Percentiles rank a stretch among this genome's conserved stretches.
These are phyloP conservation scores for Phytophthora tentaculata DNA, from an alignment of 352 stramenopile species.

Conservation along the genomic window DNA sequence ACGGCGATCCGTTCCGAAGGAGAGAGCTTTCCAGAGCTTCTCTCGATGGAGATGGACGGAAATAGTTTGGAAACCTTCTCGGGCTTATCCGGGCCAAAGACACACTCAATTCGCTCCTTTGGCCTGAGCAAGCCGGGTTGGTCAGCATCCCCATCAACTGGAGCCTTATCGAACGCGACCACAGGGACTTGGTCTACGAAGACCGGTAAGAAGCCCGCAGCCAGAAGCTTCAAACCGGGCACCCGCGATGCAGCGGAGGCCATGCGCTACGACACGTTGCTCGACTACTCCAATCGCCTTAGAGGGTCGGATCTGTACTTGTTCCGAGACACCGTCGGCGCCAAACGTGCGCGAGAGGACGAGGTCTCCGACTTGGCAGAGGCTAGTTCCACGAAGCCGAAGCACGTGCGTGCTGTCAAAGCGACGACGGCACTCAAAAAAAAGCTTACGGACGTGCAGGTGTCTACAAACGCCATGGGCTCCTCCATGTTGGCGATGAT, in stretches of 20 bases:
- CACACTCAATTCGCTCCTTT: background rate
- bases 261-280: background rate
- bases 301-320: background rate
- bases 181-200: background rate
- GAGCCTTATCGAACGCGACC: background rate
- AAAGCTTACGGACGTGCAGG: background rate
- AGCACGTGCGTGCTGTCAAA: constrained; percentile 3
- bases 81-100: background rate
- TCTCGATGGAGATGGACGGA: background rate
- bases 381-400: constrained; percentile 6
- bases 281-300: constrained; percentile 5
- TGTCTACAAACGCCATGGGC: background rate
- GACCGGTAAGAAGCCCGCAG: background rate
- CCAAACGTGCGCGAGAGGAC: background rate
- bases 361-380: background rate
- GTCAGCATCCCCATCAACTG: background rate
- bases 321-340: background rate
- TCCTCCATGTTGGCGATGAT: constrained; percentile 1
- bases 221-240: background rate
- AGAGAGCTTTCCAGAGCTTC: background rate
- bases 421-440: background rate
- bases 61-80: background rate
- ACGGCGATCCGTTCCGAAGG: background rate
- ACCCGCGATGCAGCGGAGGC: background rate
- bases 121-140: background rate